Evolutionary conservation across 441 rosid genomes (phyloP).

Genomic region (Biscutella laevigata): DNA sequence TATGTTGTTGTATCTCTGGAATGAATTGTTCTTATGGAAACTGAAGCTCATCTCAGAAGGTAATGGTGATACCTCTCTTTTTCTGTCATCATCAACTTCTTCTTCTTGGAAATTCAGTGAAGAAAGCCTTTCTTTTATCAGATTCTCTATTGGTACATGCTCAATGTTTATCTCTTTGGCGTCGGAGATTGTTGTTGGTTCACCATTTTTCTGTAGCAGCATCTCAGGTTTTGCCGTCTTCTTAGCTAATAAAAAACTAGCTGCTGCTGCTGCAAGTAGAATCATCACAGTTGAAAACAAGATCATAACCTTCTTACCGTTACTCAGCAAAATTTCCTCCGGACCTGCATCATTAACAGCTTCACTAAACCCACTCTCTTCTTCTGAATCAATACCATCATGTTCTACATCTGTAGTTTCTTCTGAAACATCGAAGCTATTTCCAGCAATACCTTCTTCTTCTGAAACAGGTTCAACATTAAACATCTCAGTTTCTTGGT

Average conservation of each 20-base stretch:
- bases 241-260: constrained; percentile 31
- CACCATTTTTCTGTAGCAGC: constrained; percentile 15
- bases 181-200: constrained; percentile 9
- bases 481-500: not conserved
- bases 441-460: not conserved
- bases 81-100: constrained; percentile 30
- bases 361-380: constrained; percentile 13
- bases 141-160: constrained; percentile 22
- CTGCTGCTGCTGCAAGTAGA: constrained; percentile 37
- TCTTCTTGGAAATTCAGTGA: constrained; percentile 33
- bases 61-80: constrained; percentile 30
- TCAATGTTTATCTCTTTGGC: not conserved
- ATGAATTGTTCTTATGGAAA: constrained; percentile 31
- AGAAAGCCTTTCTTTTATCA: constrained; percentile 27
- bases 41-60: constrained; percentile 72
- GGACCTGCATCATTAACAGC: constrained; percentile 10
- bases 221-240: constrained; percentile 28
- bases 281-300: constrained; percentile 33
- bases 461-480: not conserved
- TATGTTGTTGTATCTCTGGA: constrained; percentile 31
- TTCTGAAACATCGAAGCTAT: not conserved
- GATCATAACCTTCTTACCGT: constrained; percentile 18
- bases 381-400: constrained; percentile 13
- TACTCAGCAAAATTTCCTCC: constrained; percentile 10
- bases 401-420: not conserved